Base-by-base conservation (phyloP, 345 rosid genomes). In the Stellera chamaejasme region DNA sequence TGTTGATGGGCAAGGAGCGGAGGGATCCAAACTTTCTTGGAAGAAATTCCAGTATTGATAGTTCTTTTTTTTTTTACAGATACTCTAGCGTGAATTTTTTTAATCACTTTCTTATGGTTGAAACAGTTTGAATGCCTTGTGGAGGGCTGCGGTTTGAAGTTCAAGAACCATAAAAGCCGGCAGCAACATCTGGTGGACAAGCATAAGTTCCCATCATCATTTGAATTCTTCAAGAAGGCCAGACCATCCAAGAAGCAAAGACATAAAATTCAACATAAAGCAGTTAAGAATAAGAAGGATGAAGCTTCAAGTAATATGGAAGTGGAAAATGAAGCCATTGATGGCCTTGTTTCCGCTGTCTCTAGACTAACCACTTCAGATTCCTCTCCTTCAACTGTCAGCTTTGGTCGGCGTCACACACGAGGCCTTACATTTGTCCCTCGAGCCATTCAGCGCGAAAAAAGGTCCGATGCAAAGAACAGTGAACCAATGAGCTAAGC, bases 61-160 rank as follows among this genome's bases (percentile, higher is more conserved):
- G n/a, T n/a, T n/a, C n/a, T n/a, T n/a, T n/a, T n/a, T n/a, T n/a
- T n/a, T n/a, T 46, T 13, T 46, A 12, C 50, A 27, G 48, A 50
- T 32, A 27, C 39, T 32, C 5, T 32, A 32, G 39, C 39, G 1
- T 32, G 9, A 32, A 32, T 4, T 32, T 4, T 32, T 32, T 32
- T 5, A 8, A 32, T 32, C 44, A 59, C 27, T 4, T 3, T 11
- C 27, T 8, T 59, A 51, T 62, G 56, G 48, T 43, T 49, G 60
- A 54, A 45, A 59, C 80, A 88, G 97, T 92, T 85, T 43, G 97
- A 92, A 58, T 88, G 98, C 72, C 76, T 86, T 28, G 98, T 92
- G 61, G 98, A 92, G 79, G 85, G 94, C 51, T 92, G 97, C 59
- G 91, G 77, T 50, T 48, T 81, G 71, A 88, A 82, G 74, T 86